phyloP scores from a whole-genome alignment of 371 early-diverging fungal genomes.

The Lichtheimia hyalospora region DNA sequence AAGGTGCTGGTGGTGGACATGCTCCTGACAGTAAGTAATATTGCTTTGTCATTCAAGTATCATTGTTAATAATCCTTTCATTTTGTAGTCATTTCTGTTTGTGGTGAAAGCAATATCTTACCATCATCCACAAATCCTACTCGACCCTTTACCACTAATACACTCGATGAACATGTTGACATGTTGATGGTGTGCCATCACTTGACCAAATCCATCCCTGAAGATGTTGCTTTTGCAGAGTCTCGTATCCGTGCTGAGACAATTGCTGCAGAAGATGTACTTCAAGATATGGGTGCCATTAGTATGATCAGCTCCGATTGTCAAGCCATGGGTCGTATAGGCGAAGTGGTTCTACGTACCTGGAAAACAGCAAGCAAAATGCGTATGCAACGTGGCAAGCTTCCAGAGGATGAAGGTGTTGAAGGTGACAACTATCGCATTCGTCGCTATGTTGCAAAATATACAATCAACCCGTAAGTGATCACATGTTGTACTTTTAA shows the following conservation, averaged over 20 bases:
- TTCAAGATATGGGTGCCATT: slow-evolving; percentile 93
- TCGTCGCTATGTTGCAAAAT: slow-evolving; percentile 89
- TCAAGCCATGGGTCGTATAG: slow-evolving; percentile 94
- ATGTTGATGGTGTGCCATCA: slow-evolving; percentile 99
- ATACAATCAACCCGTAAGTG: slow-evolving; percentile 90
- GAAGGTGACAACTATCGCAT: slow-evolving; percentile 77
- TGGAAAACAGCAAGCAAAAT: slow-evolving; percentile 95
- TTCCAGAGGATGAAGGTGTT: slow-evolving; percentile 48
- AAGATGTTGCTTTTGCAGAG: slow-evolving; percentile 95
- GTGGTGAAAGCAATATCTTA: slow-evolving; percentile 80
- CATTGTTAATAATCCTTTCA: slow-evolving; percentile 1
- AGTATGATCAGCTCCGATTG: slow-evolving; percentile 89
- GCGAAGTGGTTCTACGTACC: slow-evolving; percentile 86
- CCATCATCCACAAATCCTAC: slow-evolving; percentile 95
- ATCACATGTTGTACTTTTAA: background rate
- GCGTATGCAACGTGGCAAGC: slow-evolving; percentile 78
- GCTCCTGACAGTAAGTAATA: slow-evolving; percentile 73
- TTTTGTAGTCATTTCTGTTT: slow-evolving; percentile 72
- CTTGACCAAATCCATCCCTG: slow-evolving; percentile 85
- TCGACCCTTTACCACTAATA: slow-evolving; percentile 87
- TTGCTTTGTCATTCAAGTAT: background rate
- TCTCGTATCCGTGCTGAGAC: slow-evolving; percentile 94
- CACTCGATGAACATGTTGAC: slow-evolving; percentile 94
- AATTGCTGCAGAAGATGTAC: slow-evolving; percentile 91
- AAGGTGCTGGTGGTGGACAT: slow-evolving; percentile 97